Percentiles rank a stretch among this genome's conserved stretches.
Evolutionary conservation across 139 green algal species (phyloP).

Genomic region (Coelastrella sp.): DNA sequence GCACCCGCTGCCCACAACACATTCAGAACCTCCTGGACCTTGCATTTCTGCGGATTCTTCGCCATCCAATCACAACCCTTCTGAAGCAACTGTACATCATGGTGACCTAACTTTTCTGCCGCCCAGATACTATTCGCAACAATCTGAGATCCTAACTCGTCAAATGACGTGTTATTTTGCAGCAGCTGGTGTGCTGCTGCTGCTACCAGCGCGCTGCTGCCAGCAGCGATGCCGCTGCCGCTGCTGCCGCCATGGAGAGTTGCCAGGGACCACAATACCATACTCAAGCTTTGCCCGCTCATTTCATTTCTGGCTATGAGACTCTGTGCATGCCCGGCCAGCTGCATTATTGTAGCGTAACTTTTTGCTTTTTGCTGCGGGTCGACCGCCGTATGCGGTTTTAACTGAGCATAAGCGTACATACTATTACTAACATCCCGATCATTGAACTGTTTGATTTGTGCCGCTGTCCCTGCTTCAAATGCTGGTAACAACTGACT

Average conservation of each 20-base stretch:
- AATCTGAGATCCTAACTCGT: constrained; percentile 26
- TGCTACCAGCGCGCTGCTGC: not conserved
- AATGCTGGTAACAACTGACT: constrained; percentile 1
- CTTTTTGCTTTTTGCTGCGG: not conserved
- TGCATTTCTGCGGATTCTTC: not conserved
- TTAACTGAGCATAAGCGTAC: constrained; percentile 36
- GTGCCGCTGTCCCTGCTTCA: not conserved
- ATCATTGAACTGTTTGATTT: constrained; percentile 13
- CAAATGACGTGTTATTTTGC: not conserved
- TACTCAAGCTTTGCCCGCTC: not conserved
- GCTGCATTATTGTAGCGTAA: not conserved
- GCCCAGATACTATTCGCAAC: constrained; percentile 49
- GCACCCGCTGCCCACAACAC: constrained; percentile 45
- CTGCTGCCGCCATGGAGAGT: not conserved
- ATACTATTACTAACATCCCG: constrained; percentile 38
- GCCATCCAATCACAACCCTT: not conserved
- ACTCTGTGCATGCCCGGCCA: constrained; percentile 16
- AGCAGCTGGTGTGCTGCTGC: not conserved
- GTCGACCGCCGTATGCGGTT: not conserved
- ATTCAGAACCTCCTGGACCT: constrained; percentile 49
- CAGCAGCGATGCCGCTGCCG: constrained; percentile 1
- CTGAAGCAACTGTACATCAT: constrained; percentile 24
- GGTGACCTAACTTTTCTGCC: not conserved
- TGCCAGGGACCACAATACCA: constrained; percentile 39
- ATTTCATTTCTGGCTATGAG: not conserved